Evolutionary conservation across 768 basidiomycete genomes (phyloP).

Genomic region (Boletus rubropictus): DNA sequence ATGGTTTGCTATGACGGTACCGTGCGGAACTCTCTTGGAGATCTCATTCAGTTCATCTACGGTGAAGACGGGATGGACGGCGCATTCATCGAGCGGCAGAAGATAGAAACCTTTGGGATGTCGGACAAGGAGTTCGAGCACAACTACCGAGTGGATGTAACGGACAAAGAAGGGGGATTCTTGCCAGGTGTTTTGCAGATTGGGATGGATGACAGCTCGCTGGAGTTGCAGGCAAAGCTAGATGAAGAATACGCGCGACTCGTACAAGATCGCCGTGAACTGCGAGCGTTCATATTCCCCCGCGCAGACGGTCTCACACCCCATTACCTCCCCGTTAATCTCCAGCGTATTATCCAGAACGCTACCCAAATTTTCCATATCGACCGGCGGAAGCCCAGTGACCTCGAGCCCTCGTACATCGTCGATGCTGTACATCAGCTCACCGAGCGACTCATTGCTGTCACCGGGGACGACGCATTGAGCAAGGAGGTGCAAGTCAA

Average conservation of each 20-base stretch:
- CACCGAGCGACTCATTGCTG: slow-evolving; percentile 71
- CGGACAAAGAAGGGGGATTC: slow-evolving; percentile 77
- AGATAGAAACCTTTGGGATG: slow-evolving; percentile 82
- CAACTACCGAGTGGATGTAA: slow-evolving; percentile 92
- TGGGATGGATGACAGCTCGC: slow-evolving; percentile 78
- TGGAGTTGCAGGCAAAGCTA: slow-evolving; percentile 76
- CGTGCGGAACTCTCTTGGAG: slow-evolving; percentile 93
- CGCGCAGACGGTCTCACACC: slow-evolving; percentile 61
- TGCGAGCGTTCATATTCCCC: slow-evolving; percentile 84
- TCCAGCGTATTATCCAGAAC: slow-evolving; percentile 93
- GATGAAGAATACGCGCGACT: slow-evolving; percentile 73
- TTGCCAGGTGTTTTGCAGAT: slow-evolving; percentile 75
- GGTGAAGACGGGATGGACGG: slow-evolving; percentile 99
- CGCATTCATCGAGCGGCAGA: slow-evolving; percentile 94
- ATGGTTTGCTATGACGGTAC: slow-evolving; percentile 98
- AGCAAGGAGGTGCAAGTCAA: slow-evolving; percentile 79
- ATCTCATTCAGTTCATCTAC: slow-evolving; percentile 93
- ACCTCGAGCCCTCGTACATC: slow-evolving; percentile 84
- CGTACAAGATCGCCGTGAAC: slow-evolving; percentile 63
- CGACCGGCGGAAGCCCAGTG: slow-evolving; percentile 87
- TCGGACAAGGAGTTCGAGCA: slow-evolving; percentile 81
- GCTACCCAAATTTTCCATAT: slow-evolving; percentile 96
- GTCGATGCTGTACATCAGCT: slow-evolving; percentile 73
- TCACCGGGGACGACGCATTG: slow-evolving; percentile 79
- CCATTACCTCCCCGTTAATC: slow-evolving; percentile 92